phyloP scores from a whole-genome alignment of 1,284 basidiomycete genomes.

The Rhodotorula sp. region DNA sequence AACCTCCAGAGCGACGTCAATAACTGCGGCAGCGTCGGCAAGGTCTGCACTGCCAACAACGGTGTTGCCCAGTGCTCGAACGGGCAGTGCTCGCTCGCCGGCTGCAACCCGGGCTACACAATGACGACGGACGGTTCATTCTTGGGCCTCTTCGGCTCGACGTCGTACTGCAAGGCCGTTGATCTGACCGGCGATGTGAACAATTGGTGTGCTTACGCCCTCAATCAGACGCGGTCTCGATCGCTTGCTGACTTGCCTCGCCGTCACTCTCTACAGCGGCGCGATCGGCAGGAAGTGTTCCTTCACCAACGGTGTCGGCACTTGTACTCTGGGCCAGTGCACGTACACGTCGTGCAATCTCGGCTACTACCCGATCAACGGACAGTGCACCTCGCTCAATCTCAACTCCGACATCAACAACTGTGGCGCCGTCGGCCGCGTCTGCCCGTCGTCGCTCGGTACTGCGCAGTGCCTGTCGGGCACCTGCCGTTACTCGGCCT shows the following conservation, averaged over 20 bases:
- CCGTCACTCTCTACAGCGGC: slow-evolving; percentile 16
- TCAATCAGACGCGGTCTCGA: not conserved
- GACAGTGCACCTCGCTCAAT: slow-evolving; percentile 3
- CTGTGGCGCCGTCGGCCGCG: slow-evolving; percentile 18
- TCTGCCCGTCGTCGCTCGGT: slow-evolving; percentile 8
- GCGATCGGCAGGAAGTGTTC: slow-evolving; percentile 28
- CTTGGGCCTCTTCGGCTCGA: slow-evolving; percentile 5
- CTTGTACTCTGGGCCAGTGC: slow-evolving; percentile 26
- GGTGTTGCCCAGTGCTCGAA: slow-evolving; percentile 13
- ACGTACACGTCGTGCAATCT: slow-evolving; percentile 18
- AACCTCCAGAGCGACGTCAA: slow-evolving; percentile 23
- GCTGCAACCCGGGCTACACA: slow-evolving; percentile 29
- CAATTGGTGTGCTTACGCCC: not conserved
- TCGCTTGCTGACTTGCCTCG: not conserved
- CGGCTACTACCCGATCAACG: slow-evolving; percentile 23
- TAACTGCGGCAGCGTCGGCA: slow-evolving; percentile 36
- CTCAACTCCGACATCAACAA: slow-evolving; percentile 23
- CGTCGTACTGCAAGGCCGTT: slow-evolving; percentile 10
- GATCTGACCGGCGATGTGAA: slow-evolving; percentile 8
- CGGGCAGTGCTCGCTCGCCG: slow-evolving; percentile 19
- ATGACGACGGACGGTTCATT: slow-evolving; percentile 5
- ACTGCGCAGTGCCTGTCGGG: slow-evolving; percentile 4
- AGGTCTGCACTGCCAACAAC: slow-evolving; percentile 16
- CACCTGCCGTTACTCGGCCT: slow-evolving; percentile 5
- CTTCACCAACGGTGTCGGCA: slow-evolving; percentile 18